phyloP scores from a whole-genome alignment of 169 alveolate species.

The Perkinsus chesapeaki region DNA sequence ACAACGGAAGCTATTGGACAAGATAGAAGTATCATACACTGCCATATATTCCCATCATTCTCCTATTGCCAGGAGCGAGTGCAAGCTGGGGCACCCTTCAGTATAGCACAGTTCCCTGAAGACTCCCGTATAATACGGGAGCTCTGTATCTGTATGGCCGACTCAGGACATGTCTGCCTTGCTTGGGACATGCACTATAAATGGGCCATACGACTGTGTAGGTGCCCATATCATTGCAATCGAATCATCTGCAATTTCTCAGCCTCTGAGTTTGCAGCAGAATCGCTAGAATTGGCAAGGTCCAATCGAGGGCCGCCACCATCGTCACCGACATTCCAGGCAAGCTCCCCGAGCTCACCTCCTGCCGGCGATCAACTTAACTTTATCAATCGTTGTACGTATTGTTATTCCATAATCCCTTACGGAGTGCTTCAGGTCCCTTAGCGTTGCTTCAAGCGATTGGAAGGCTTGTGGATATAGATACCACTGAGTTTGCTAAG shows the following conservation, averaged over 20 bases:
- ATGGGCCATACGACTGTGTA: neutral
- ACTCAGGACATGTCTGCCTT: neutral
- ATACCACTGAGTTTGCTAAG: neutral
- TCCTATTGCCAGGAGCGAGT: neutral
- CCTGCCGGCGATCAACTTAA: neutral
- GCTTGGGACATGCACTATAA: neutral
- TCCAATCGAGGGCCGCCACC: neutral
- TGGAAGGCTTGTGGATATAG: neutral
- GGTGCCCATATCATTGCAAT: neutral
- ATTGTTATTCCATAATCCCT: too few relatives aligned
- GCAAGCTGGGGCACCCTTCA: neutral
- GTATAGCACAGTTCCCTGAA: neutral
- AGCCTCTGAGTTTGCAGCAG: neutral
- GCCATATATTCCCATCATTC: neutral
- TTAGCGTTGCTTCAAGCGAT: neutral
- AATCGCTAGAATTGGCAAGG: neutral
- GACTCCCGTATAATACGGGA: neutral
- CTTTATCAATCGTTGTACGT: neutral
- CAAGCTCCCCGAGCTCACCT: neutral
- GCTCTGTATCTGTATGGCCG: neutral
- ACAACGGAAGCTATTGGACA: neutral
- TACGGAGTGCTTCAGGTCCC: neutral
- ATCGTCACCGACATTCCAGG: neutral
- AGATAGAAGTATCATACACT: neutral
- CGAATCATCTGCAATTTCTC: neutral